Percentiles rank a stretch among this genome's conserved stretches.
Evolutionary conservation across 345 rosid species (phyloP).

Genomic region (Murraya koenigii): DNA sequence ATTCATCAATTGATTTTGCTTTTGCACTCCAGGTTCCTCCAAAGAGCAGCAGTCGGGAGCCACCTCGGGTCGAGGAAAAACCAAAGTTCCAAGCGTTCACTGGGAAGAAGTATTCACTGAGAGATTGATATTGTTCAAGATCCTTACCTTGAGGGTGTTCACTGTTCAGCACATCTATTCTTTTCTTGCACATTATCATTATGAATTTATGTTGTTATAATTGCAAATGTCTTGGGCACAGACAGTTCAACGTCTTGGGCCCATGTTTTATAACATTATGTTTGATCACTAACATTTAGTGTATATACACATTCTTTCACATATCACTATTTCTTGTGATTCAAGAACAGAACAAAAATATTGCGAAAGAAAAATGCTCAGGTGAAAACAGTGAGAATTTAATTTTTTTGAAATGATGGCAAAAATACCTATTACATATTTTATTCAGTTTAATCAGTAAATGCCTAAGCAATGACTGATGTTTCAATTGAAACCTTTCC

Average conservation of each 20-base stretch:
- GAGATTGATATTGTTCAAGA: conserved; percentile 19
- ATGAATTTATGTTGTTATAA: neutral
- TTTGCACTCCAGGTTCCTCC: conserved; percentile 27
- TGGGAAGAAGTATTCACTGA: conserved; percentile 64
- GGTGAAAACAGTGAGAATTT: neutral
- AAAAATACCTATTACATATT: neutral
- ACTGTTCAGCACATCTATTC: neutral
- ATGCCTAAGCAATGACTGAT: conserved; percentile 51
- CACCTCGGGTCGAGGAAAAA: conserved; percentile 30
- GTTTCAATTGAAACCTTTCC: conserved; percentile 63
- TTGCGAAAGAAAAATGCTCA: neutral
- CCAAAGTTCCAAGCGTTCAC: conserved; percentile 58
- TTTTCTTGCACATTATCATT: neutral
- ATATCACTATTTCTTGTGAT: no score
- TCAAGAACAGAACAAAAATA: neutral
- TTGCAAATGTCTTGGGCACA: neutral
- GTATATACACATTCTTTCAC: neutral
- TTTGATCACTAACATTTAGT: neutral
- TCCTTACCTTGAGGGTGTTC: neutral
- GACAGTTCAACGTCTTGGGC: neutral
- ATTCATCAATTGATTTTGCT: conserved; percentile 7
- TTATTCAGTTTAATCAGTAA: neutral
- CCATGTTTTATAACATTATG: neutral
- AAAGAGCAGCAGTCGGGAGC: conserved; percentile 32
- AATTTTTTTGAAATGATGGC: neutral